Base-by-base conservation (phyloP, 1,284 basidiomycete genomes). In the Athelia sp. region DNA sequence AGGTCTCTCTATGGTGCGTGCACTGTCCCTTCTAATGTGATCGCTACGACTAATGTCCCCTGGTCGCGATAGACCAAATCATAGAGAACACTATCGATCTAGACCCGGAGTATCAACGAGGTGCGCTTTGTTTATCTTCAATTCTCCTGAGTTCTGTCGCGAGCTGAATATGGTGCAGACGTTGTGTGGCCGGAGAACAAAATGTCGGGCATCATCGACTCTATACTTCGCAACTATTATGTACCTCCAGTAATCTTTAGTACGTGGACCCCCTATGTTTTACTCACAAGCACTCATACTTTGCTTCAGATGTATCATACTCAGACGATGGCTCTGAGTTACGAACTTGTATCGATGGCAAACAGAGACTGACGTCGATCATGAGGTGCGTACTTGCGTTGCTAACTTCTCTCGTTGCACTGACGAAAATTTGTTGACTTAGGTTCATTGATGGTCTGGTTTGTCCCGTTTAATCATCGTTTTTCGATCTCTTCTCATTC, bases 171-270 rank as follows among this genome's bases (percentile, higher is more conserved):
- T 3, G 46, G 18, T 13, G 47, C 47, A 79, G 78, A 75, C 50
- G 62, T 81, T 14, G 78, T 80, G 6, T 80, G 73, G 73, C 56
- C 63, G 3, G 71, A 72, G 47, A 55, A 61, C 47, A 75, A 75
- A 52, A 74, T 76, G 26, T 66, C 68, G 13, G 75, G 73, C 21
- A 61, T 80, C 19, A 77, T 80, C 42, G 79, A 81, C 52, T 81
- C 78, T 0, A 64, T 81, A 22, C 69, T 80, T 43, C 70, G 74
- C 36, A 79, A 80, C 56, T 81, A 74, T 57, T 81, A 79, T 49
- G 70, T 80, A 13, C 79, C 76, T 10, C 76, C 77, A 0, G 65
- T 81, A 45, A 76, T 79, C 13, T 79, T 79, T 49, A 69, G 74
- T 75, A 49, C 26, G 71, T 55, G 2, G 19, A 42, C 35, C 4